Base-by-base conservation (phyloP, 2,329 filamentous ascomycete species). In the Penicillium sp. region DNA sequence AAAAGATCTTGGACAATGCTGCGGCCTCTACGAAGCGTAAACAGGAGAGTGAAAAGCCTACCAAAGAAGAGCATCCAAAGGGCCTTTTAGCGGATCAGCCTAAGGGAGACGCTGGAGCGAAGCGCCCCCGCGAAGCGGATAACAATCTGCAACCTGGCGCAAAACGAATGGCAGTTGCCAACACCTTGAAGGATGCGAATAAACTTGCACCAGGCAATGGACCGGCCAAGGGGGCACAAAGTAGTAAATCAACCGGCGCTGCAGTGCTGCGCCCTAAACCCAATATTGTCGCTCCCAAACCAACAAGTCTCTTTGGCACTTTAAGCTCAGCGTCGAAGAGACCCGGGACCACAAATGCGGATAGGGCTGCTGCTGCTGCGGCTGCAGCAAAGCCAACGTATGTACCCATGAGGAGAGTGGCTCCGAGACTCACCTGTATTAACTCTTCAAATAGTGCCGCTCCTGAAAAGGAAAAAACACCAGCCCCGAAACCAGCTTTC, bases 1-100 rank as follows among this genome's bases (percentile, higher is more conserved):
- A 85, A 63, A 78, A 78, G 62, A 81, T 88, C 42, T 66, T 84
- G 45, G 77, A 79, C 25, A 81, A 81, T 66, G 79, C 78, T 55
- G 71, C 71, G 41, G 71, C 72, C 35, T 75, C 72, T 19, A 77
- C 77, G 6, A 79, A 79, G 63, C 73, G 76, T 50, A 80, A 79
- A 56, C 66, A 73, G 38, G 75, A 74, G 35, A 64, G 59, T 33
- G 59, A 65, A 19, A 77, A 77, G 52, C 61, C 75, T 70, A 61
- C 72, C 4, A 75, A 76, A 59, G 75, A 77, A 52, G 66, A 67
- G 17, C 66, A 72, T n/a, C 58, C 41, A 8, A 75, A 70, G 43
- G 39, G 42, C n/a, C 45, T 59, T 17, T 44, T 59, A 23, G 50
- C 58, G 15, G 71, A 73, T 13, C 50, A 47, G 21, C 17, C 39